Conservation (phyloP, 2,329 filamentous ascomycete genomes). For the Pseudopyricularia cyperi region DNA sequence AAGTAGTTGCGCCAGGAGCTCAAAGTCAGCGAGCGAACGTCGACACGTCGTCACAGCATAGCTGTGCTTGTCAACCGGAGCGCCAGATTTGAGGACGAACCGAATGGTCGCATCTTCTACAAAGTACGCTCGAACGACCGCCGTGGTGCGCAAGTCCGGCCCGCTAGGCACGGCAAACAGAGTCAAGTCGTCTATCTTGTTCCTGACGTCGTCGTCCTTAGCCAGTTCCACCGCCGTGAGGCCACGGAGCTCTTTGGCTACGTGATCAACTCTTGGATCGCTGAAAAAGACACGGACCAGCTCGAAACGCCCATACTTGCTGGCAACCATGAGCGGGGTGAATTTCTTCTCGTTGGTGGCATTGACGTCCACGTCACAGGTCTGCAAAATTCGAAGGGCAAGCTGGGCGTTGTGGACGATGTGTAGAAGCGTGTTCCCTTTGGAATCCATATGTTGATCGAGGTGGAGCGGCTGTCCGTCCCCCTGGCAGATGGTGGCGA, state of each 20-base stretch:
- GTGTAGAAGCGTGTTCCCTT: slow-evolving; percentile 91
- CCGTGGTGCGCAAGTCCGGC: slow-evolving; percentile 71
- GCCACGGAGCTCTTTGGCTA: slow-evolving; percentile 72
- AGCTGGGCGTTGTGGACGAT: slow-evolving; percentile 80
- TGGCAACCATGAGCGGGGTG: slow-evolving; percentile 93
- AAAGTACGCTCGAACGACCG: slow-evolving; percentile 89
- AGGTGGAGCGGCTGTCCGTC: slow-evolving; percentile 74
- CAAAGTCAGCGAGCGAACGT: slow-evolving; percentile 77
- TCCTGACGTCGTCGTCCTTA: slow-evolving; percentile 94
- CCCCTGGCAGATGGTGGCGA: slow-evolving; percentile 60
- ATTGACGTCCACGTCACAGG: slow-evolving; percentile 92
- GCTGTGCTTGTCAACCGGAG: slow-evolving; percentile 65
- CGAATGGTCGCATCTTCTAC: slow-evolving; percentile 92
- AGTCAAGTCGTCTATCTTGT: slow-evolving; percentile 88
- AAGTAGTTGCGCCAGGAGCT: slow-evolving; percentile 74
- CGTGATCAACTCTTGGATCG: slow-evolving; percentile 76
- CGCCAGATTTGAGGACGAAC: slow-evolving; percentile 86
- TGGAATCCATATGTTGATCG: slow-evolving; percentile 83
- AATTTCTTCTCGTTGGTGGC: slow-evolving; percentile 91
- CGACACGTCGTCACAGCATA: slow-evolving; percentile 93
- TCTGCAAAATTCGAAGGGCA: slow-evolving; percentile 60
- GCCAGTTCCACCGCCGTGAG: slow-evolving; percentile 91
- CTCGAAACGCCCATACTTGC: slow-evolving; percentile 92
- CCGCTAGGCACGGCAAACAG: slow-evolving; percentile 63
- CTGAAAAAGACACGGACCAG: slow-evolving; percentile 81